Evolutionary conservation across 1,284 basidiomycete species (phyloP), one percentile per base, ranked within the genome.

Genomic region (Trichosporon sp.): DNA sequence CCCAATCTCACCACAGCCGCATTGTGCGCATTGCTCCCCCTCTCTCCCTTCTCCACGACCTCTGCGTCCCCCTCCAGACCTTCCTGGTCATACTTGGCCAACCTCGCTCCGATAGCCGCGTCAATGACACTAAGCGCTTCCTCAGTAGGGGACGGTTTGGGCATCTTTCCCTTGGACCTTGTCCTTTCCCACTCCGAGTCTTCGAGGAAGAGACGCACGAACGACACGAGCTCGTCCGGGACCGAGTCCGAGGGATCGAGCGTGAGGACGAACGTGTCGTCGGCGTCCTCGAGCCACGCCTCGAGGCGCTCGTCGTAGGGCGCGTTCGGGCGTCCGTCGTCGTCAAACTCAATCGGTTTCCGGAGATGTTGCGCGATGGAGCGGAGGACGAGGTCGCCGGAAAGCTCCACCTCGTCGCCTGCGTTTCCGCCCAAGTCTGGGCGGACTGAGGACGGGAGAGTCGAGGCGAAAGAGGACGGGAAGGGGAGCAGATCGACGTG

Each of bases 211-310:
- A 97, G 86, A 10, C 90, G 89, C 46, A 88, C 86, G 66, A 97
- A 89, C 0, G 91, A 90, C 26, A 93, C 81, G 35, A 96, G 83
- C 11, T 88, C 88, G 11, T 87, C 85, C 0, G 93, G 90, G 4
- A 91, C 77, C 7, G 87, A 86, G 12, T 68, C 63, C 4, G 67
- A 61, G 14, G 61, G 54, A 10, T 68, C 59, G 71, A 89, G 88
- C 35, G 91, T 77, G 1, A 90, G 83, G 74, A 91, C 90, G 7
- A 90, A 88, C 71, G 91, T 91, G 74, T 98, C 94, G 74, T 96
- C 94, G 19, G 92, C 90, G 80, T 91, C 89, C 75, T 96, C 93
- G 7, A 96, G 85, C 92, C 94, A 95, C 89, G 91, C 94, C 74
- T 96, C 92, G 8, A 96, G 90, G 19, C 93, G 87, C 72, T 89